A percentile compares a stretch with the other conserved stretches of the same genome.
phyloP scores from a whole-genome alignment of 1,139 yeast species.

The Blastobotrys petasosporus region DNA sequence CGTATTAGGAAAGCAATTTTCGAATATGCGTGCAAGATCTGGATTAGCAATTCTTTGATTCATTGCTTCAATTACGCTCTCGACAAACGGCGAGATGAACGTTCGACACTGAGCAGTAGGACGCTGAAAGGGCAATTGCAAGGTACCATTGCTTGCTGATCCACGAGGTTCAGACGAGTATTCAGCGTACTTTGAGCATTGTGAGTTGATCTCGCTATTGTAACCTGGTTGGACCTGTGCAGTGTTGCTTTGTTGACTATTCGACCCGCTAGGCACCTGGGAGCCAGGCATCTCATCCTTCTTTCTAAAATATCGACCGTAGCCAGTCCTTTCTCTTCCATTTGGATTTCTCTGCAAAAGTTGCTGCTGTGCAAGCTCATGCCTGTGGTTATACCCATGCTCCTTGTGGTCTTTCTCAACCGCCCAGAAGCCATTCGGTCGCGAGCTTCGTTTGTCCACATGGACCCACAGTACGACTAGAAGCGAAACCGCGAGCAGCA shows the following conservation, averaged over 20 bases:
- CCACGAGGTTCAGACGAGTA: slow-evolving; percentile 34
- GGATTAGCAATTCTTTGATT: slow-evolving; percentile 46
- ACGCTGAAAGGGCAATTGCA: slow-evolving; percentile 64
- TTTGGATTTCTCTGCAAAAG: too few species aligned
- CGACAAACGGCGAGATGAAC: slow-evolving; percentile 58
- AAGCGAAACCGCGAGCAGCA: too few species aligned
- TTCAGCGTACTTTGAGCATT: slow-evolving; percentile 38
- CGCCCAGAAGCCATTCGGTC: too few species aligned
- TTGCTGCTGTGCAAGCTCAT: too few species aligned
- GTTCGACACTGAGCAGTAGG: slow-evolving; percentile 71
- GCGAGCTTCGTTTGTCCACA: too few species aligned
- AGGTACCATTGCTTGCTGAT: slow-evolving; percentile 33
- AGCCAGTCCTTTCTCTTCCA: too few species aligned
- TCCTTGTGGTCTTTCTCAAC: too few species aligned
- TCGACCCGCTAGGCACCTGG: background rate
- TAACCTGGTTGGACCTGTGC: background rate
- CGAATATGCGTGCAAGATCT: slow-evolving; percentile 70
- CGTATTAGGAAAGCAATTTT: slow-evolving; percentile 82
- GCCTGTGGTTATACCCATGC: too few species aligned
- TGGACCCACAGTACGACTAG: too few species aligned
- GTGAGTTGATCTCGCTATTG: background rate
- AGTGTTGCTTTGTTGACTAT: too few species aligned
- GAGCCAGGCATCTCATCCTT: too few species aligned
- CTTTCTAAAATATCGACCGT: too few species aligned
- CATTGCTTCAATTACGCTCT: slow-evolving; percentile 52